Base-by-base conservation (phyloP, 2,329 filamentous ascomycete genomes). In the Trichoderma brevicompactum region DNA sequence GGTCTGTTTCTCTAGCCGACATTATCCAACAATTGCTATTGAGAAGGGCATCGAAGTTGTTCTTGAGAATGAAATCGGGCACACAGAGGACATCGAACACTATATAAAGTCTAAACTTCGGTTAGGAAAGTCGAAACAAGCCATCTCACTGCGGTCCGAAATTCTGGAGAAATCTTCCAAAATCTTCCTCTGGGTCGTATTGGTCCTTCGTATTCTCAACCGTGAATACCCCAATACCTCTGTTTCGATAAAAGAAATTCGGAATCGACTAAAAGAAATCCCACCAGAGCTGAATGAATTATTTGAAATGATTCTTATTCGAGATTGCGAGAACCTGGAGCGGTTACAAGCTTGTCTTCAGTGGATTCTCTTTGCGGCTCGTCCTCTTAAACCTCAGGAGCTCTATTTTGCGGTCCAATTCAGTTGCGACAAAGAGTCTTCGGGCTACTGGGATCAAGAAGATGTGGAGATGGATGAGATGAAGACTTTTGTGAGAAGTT, bases 291-390 rank as follows among this genome's bases (percentile, higher is more conserved):
- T 89, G 0, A 70, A 76, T 41, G 74, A 82, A 0, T 69, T 89
- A 0, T 88, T 89, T 66, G 75, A 74, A 2, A 74, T 83, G n/a
- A 83, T 88, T 0, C 62, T 88, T 1, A 78, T 65, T 0, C 77
- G 83, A 19, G 85, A 89, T 59, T 13, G 62, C 0, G 43, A 75
- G 0, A 76, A 84, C 4, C 72, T 74, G 48, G 73, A 81, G 0
- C 72, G 77, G 0, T 66, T 87, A 0, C 63, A 78, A 0, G 66
- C 83, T 0, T 85, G 80, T 38, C 66, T 88, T 0, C 78, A 65
- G 23, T 88, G 82, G 81, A 75, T 89, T 0, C 74, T 88, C 0
- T 87, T 80, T 28, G 76, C 85, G 0, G 74, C 70, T 5, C 68
- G 73, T 0, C 81, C 84, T 0, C 64, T 88, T 0, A 75, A 52